A percentile compares a stretch with the other conserved stretches of the same genome.
Evolutionary conservation across 805 yeast genomes (phyloP).

Genomic region (Metschnikowia gruessii): DNA sequence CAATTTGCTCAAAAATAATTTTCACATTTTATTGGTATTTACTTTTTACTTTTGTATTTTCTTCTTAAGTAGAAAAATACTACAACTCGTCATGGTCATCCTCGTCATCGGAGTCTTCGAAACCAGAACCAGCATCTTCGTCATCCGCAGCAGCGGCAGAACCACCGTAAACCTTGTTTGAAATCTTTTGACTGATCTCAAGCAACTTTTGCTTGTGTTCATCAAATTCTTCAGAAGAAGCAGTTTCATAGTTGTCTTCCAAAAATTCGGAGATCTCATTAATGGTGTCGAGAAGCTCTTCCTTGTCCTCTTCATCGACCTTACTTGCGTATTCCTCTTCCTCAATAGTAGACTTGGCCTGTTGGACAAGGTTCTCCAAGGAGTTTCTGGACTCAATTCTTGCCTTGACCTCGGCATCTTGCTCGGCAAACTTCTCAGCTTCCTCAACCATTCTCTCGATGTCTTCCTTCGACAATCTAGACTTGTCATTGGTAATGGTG

Average conservation of each 20-base stretch:
- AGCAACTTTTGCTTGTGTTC: slow-evolving; percentile 85
- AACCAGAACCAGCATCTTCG: slow-evolving; percentile 31
- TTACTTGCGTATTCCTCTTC: slow-evolving; percentile 39
- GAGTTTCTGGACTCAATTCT: slow-evolving; percentile 22
- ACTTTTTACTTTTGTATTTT: not conserved
- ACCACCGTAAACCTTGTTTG: slow-evolving; percentile 62
- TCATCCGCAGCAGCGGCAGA: slow-evolving; percentile 47
- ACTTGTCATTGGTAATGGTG: slow-evolving; percentile 21
- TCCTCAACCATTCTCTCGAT: slow-evolving; percentile 24
- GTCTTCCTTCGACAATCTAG: slow-evolving; percentile 23
- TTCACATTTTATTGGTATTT: not conserved
- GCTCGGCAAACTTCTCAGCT: slow-evolving; percentile 23
- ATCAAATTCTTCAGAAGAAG: slow-evolving; percentile 88
- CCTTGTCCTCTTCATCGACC: slow-evolving; percentile 88
- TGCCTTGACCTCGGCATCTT: slow-evolving; percentile 22
- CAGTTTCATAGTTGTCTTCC: slow-evolving; percentile 71
- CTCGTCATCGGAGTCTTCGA: slow-evolving; percentile 40
- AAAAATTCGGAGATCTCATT: slow-evolving; percentile 85
- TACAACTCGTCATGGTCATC: slow-evolving; percentile 46
- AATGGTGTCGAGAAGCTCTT: slow-evolving; percentile 80
- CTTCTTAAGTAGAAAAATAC: not conserved
- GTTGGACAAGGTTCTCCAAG: slow-evolving; percentile 20
- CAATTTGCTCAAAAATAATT: not conserved
- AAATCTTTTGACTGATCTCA: slow-evolving; percentile 85
- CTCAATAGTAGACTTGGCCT: slow-evolving; percentile 15